These are phyloP conservation scores for Plantago major DNA, from an alignment of 257 asterid genomes.

Conservation along the genomic window DNA sequence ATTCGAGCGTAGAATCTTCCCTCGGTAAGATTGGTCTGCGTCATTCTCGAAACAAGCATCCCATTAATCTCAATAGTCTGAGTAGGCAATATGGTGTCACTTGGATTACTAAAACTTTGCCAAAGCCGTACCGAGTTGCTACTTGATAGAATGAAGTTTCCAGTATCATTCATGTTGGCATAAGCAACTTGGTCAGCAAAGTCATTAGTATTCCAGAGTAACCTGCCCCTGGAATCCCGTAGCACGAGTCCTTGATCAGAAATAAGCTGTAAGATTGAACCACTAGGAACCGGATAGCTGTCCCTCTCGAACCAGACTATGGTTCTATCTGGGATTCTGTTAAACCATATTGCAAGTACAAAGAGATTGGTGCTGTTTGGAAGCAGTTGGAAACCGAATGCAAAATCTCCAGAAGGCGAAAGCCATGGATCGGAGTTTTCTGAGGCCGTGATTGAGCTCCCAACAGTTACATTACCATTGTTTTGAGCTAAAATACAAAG, in stretches of 20 bases:
- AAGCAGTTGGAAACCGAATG: constrained; percentile 32
- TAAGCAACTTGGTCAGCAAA: constrained; percentile 15
- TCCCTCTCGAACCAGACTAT: constrained; percentile 31
- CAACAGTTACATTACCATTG: constrained; percentile 13
- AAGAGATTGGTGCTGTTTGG: constrained; percentile 16
- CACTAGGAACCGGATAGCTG: constrained; percentile 15
- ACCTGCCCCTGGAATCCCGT: constrained; percentile 20
- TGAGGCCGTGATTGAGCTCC: constrained; percentile 22
- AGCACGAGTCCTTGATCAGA: constrained; percentile 26
- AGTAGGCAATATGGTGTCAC: constrained; percentile 27
- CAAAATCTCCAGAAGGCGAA: constrained; percentile 39
- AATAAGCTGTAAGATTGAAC: constrained; percentile 21
- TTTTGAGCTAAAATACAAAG: constrained; percentile 29
- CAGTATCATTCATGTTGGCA: constrained; percentile 29
- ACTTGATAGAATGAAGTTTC: constrained; percentile 27
- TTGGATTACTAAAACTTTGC: constrained; percentile 28
- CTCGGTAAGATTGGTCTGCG: constrained; percentile 22
- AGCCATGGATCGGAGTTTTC: constrained; percentile 26
- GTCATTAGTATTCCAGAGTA: constrained; percentile 16
- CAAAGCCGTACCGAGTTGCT: constrained; percentile 21
- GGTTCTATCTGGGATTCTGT: constrained; percentile 27
- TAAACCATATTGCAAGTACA: constrained; percentile 31
- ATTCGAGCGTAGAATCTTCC: constrained; percentile 34
- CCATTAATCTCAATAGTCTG: neutral
- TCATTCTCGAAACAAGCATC: constrained; percentile 26